Percentiles rank a stretch among this genome's conserved stretches.
Evolutionary conservation across 2,329 filamentous ascomycete genomes (phyloP).

Genomic region (Venturia nashicola): DNA sequence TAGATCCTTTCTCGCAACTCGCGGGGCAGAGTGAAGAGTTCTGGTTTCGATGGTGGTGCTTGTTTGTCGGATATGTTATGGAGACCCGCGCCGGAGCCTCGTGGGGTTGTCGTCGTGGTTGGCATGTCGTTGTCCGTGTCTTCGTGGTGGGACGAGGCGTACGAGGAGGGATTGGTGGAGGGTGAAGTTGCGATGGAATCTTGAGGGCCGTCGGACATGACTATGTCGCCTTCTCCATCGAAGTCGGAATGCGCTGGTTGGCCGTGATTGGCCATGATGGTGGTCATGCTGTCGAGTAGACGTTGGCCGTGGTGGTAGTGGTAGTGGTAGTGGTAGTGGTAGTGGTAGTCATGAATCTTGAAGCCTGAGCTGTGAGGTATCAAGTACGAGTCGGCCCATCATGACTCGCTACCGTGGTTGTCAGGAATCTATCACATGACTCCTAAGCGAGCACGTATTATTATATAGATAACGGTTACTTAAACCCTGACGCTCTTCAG

Average conservation of each 20-base stretch:
- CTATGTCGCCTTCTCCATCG: slow-evolving; percentile 1
- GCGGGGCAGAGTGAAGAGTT: slow-evolving; percentile 23
- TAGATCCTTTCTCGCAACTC: slow-evolving; percentile 26
- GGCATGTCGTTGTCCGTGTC: not conserved
- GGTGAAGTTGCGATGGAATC: not conserved
- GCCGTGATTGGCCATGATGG: not conserved
- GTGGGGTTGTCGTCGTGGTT: not conserved
- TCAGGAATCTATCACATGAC: too few species aligned
- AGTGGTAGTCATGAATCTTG: too few species aligned
- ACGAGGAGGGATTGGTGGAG: not conserved
- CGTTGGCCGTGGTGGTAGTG: too few species aligned
- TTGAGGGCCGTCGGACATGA: not conserved
- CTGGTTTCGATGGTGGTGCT: slow-evolving; percentile 7
- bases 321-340: too few species aligned
- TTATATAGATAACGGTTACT: too few species aligned
- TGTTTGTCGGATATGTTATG: not conserved
- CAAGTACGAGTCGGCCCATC: not conserved
- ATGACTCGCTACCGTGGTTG: not conserved
- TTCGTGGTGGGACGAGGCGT: not conserved
- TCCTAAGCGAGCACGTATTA: too few species aligned
- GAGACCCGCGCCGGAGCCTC: not conserved
- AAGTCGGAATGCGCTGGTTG: not conserved
- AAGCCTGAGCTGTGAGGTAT: not conserved
- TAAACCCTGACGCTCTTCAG: too few species aligned
- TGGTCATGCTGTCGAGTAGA: not conserved